Evolutionary conservation across 148 eudicot species (phyloP).

Genomic region (Rhododendron vialii): DNA sequence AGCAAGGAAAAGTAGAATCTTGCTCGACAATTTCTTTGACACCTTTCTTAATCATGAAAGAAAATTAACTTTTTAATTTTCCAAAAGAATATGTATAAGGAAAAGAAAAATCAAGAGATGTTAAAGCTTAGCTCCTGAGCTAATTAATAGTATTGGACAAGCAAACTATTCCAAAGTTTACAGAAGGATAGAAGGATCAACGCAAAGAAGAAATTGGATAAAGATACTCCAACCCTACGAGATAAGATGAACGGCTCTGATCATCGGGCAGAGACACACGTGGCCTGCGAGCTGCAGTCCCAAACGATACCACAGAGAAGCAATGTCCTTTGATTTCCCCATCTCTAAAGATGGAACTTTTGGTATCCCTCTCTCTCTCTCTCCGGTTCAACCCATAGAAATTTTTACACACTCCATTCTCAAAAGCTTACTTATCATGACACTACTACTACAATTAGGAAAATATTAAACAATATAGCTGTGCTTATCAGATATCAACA

Average conservation of each 20-base stretch:
- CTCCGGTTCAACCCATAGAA: background rate
- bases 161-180: background rate
- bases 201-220: background rate
- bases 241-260: background rate
- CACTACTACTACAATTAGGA: background rate
- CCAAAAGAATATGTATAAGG: background rate
- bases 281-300: background rate
- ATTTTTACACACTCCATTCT: background rate
- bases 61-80: background rate
- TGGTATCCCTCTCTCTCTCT: background rate
- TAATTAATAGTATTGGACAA: background rate
- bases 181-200: background rate
- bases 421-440: background rate
- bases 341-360: background rate
- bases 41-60: slow-evolving; percentile 15
- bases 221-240: background rate
- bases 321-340: background rate
- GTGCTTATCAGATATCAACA: background rate
- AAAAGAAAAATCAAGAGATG: background rate
- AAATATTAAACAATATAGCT: background rate
- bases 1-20: slow-evolving; percentile 52
- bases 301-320: background rate
- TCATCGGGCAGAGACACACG: background rate
- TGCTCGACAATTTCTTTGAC: slow-evolving; percentile 34
- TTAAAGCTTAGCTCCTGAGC: background rate